phyloP scores from a whole-genome alignment of 148 eudicot species.

The Drosera capensis region DNA sequence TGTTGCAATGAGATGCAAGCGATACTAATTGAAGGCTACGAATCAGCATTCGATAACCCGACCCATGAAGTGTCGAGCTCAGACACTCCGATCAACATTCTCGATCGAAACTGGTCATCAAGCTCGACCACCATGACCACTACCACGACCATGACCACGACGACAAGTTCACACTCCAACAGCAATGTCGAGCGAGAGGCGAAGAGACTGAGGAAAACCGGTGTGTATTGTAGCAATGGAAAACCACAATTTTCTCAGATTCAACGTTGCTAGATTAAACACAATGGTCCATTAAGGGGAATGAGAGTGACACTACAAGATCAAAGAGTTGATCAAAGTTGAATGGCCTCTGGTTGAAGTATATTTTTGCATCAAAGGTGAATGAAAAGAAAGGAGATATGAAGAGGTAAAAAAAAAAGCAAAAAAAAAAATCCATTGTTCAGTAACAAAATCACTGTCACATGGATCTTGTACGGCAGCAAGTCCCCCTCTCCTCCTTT shows the following conservation, averaged over 20 bases:
- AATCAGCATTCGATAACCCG: constrained; percentile 12
- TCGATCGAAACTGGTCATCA: constrained; percentile 16
- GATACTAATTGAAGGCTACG: constrained; percentile 19
- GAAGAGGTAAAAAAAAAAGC: too few species aligned
- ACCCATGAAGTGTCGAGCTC: constrained; percentile 9
- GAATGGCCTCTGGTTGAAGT: too few species aligned
- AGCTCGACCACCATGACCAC: constrained; percentile 3
- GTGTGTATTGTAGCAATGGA: background rate
- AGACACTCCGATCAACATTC: constrained; percentile 21
- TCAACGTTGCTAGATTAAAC: background rate
- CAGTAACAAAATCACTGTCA: too few species aligned
- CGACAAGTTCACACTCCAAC: too few species aligned
- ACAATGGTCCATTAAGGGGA: too few species aligned
- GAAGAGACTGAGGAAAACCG: background rate
- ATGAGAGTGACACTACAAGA: too few species aligned
- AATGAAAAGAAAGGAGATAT: too few species aligned
- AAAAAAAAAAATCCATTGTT: too few species aligned
- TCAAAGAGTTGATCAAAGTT: too few species aligned
- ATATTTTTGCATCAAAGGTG: too few species aligned
- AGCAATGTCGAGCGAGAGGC: background rate
- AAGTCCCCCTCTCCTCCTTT: too few species aligned
- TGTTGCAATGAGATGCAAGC: constrained; percentile 25
- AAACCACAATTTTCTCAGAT: background rate
- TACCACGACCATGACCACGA: background rate
- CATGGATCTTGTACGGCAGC: too few species aligned